These are phyloP conservation scores for Blastobotrys chiropterorum DNA, from an alignment of 805 yeast genomes.

Conservation along the genomic window DNA sequence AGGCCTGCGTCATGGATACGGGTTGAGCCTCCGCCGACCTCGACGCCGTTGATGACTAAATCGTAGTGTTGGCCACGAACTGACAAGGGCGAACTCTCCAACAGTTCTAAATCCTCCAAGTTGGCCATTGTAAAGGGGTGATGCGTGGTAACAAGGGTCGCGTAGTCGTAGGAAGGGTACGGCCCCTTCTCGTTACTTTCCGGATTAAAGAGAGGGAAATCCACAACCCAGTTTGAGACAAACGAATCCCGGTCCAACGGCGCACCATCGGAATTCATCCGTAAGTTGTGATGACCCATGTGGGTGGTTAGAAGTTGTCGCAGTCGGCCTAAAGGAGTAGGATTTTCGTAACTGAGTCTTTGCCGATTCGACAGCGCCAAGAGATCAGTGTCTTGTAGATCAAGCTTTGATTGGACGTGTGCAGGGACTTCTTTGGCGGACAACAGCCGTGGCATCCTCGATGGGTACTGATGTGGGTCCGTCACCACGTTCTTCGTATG, in stretches of 20 bases:
- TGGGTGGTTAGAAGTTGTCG: constrained; percentile 65
- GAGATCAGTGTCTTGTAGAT: constrained; percentile 64
- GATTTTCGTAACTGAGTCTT: constrained; percentile 71
- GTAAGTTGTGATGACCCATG: constrained; percentile 46
- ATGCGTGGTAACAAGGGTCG: constrained; percentile 64
- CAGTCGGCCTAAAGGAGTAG: constrained; percentile 86
- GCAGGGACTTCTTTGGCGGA: not conserved
- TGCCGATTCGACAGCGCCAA: constrained; percentile 77
- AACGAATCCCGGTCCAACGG: constrained; percentile 15
- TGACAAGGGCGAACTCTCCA: constrained; percentile 49
- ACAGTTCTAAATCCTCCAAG: constrained; percentile 54
- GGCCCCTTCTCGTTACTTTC: constrained; percentile 35
- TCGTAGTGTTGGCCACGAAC: constrained; percentile 92
- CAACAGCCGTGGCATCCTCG: not conserved
- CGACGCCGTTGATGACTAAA: constrained; percentile 88
- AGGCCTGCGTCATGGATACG: constrained; percentile 83
- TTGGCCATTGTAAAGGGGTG: constrained; percentile 97
- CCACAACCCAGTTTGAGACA: constrained; percentile 65
- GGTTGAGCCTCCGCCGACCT: constrained; percentile 94
- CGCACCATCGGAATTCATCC: constrained; percentile 28
- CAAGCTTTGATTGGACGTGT: constrained; percentile 29
- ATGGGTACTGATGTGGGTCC: not conserved
- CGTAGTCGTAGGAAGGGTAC: constrained; percentile 57
- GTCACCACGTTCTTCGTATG: not conserved
- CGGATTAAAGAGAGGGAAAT: constrained; percentile 90